These are phyloP conservation scores for Circinella umbellata DNA, from an alignment of 371 early-diverging fungal genomes.

Conservation along the genomic window DNA sequence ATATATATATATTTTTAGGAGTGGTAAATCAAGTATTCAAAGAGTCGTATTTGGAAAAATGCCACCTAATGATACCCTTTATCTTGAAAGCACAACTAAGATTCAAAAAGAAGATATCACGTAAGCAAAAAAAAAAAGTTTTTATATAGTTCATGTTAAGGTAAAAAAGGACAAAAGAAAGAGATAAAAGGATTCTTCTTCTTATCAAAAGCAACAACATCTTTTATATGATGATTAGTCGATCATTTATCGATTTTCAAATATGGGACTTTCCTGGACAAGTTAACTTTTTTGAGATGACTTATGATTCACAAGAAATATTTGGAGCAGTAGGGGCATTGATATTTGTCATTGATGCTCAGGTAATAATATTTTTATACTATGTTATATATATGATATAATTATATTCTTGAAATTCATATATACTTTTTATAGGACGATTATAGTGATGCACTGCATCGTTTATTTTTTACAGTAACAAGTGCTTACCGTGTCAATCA, in stretches of 20 bases:
- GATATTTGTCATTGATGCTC: conserved; percentile 95
- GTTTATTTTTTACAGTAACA: conserved; percentile 77
- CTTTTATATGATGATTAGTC: conserved; percentile 24
- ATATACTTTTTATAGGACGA: conserved; percentile 69
- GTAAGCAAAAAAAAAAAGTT: conserved; percentile 39
- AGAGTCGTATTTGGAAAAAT: conserved; percentile 93
- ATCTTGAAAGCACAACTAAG: conserved; percentile 85
- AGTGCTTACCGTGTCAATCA: conserved; percentile 82
- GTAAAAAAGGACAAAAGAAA: background rate
- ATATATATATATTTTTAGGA: conserved; percentile 50
- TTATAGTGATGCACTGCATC: conserved; percentile 78
- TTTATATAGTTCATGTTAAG: too few relatives aligned
- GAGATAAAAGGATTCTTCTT: background rate
- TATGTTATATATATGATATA: background rate
- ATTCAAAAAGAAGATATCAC: conserved; percentile 78
- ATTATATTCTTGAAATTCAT: background rate
- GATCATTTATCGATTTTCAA: conserved; percentile 87
- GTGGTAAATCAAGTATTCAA: conserved; percentile 94
- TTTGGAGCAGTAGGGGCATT: conserved; percentile 82
- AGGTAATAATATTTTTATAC: conserved; percentile 43
- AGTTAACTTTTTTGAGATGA: conserved; percentile 81
- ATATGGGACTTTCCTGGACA: conserved; percentile 96
- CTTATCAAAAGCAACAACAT: too few relatives aligned
- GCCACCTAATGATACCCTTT: conserved; percentile 92
- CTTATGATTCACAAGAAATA: conserved; percentile 73